These are phyloP conservation scores for Exserohilum turcica DNA, from an alignment of 2,329 filamentous ascomycete genomes.

Conservation along the genomic window DNA sequence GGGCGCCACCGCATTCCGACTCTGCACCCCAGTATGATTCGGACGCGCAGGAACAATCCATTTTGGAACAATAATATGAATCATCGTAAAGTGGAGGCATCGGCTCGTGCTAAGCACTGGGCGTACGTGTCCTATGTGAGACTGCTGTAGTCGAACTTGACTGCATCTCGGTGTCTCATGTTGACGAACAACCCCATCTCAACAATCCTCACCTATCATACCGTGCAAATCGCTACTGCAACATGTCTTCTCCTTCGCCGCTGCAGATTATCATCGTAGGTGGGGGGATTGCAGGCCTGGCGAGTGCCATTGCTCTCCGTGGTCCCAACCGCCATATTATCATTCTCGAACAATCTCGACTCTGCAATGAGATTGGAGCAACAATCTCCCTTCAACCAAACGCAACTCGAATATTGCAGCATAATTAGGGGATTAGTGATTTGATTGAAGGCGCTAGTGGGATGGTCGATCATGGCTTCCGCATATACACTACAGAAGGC, in stretches of 20 bases:
- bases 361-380: conserved; percentile 48
- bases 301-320: conserved; percentile 46
- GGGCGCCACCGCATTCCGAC: too few relatives aligned
- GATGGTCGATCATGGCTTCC: conserved; percentile 47
- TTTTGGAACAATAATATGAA: not conserved
- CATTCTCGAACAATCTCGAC: conserved; percentile 41
- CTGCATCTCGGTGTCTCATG: too few relatives aligned
- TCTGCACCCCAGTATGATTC: too few relatives aligned
- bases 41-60: too few relatives aligned
- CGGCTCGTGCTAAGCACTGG: not conserved
- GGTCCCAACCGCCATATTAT: conserved; percentile 40
- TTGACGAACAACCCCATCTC: not conserved
- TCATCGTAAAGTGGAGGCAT: conserved; percentile 1
- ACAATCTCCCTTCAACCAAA: conserved; percentile 53
- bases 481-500: conserved; percentile 43
- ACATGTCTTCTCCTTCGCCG: conserved; percentile 21
- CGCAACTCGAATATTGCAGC: conserved; percentile 45
- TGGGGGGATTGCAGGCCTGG: conserved; percentile 32
- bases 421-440: conserved; percentile 36
- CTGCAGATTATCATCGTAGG: conserved; percentile 43
- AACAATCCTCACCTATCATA: not conserved
- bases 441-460: conserved; percentile 38
- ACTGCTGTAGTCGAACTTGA: not conserved
- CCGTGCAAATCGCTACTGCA: too few relatives aligned
- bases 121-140: not conserved